Conservation (phyloP, 192 early-diverging fungal species). For the Backusella psychrophila region DNA sequence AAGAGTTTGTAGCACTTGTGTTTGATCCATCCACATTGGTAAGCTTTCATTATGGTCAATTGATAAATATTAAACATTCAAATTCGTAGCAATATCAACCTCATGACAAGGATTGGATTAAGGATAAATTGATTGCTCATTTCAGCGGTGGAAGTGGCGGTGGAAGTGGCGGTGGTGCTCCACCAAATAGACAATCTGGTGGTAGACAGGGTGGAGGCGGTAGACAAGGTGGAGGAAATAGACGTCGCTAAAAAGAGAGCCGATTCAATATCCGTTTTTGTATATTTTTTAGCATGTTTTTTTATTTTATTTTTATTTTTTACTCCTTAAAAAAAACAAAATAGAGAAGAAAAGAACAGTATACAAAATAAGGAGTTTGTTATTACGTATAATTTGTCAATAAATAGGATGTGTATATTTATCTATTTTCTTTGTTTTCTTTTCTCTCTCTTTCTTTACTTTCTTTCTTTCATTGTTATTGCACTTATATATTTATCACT, state of each 20-base stretch:
- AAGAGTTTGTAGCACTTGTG: slow-evolving; percentile 31
- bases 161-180: slow-evolving; percentile 4
- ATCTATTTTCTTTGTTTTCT: background rate
- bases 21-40: slow-evolving; percentile 17
- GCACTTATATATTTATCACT: background rate
- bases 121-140: slow-evolving; percentile 20
- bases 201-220: background rate
- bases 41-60: background rate
- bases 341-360: background rate
- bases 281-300: no score
- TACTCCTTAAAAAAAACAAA: no score
- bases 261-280: background rate
- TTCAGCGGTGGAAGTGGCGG: slow-evolving; percentile 20
- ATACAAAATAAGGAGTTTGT: background rate
- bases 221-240: background rate
- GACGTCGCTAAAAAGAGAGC: background rate
- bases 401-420: background rate
- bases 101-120: slow-evolving; percentile 32
- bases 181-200: background rate
- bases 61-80: no score
- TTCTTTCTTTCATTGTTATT: background rate
- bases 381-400: background rate
- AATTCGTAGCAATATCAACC: slow-evolving; percentile 19
- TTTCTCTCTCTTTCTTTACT: background rate
- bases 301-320: background rate